Conservation (phyloP, 495 filamentous ascomycete species). For the Ramalina intermedia region DNA sequence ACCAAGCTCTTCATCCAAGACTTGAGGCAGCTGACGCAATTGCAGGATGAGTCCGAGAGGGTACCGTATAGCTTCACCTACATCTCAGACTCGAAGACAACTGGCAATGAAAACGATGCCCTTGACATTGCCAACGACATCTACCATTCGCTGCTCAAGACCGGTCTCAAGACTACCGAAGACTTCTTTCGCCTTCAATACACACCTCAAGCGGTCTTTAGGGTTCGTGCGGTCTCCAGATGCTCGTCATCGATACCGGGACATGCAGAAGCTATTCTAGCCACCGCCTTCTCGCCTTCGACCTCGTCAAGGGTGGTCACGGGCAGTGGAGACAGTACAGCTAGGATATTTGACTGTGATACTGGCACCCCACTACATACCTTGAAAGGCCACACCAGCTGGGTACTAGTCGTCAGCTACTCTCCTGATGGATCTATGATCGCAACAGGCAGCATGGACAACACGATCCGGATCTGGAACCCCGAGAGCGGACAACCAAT, state of each 20-base stretch:
- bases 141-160: conserved; percentile 54
- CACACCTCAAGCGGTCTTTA: conserved; percentile 88
- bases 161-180: conserved; percentile 51
- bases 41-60: conserved; percentile 57
- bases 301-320: conserved; percentile 71
- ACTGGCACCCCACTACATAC: conserved; percentile 83
- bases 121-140: conserved; percentile 53
- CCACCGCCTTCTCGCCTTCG: conserved; percentile 74
- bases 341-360: conserved; percentile 89
- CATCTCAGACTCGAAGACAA: conserved; percentile 32
- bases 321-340: conserved; percentile 83
- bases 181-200: conserved; percentile 63
- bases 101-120: conserved; percentile 36
- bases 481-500: conserved; percentile 63
- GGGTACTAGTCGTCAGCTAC: conserved; percentile 81
- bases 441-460: conserved; percentile 91
- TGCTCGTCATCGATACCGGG: conserved; percentile 80
- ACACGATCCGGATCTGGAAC: conserved; percentile 82
- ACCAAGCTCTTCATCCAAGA: neutral
- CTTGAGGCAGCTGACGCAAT: neutral
- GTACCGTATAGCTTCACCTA: conserved; percentile 82
- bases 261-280: conserved; percentile 84
- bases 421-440: conserved; percentile 69
- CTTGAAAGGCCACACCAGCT: conserved; percentile 82
- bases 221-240: conserved; percentile 79